These are phyloP conservation scores for Mollisia scopiformis DNA, from an alignment of 2,329 filamentous ascomycete species.

Conservation along the genomic window DNA sequence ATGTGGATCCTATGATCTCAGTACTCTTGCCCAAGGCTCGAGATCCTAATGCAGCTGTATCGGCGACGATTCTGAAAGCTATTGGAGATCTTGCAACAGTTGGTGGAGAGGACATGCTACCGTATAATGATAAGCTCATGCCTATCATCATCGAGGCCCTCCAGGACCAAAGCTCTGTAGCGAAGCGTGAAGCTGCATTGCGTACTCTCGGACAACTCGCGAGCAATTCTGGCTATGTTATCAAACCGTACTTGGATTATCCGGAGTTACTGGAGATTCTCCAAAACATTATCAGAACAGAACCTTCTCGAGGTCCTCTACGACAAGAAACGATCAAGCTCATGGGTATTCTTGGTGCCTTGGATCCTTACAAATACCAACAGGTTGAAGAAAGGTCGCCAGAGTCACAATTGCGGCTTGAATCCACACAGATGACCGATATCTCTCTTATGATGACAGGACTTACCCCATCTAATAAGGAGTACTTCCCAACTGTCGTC, in stretches of 20 bases:
- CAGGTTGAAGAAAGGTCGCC: conserved; percentile 89
- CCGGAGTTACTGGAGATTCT: conserved; percentile 90
- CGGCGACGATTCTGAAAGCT: conserved; percentile 91
- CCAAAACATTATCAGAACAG: conserved; percentile 91
- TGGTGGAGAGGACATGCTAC: conserved; percentile 90
- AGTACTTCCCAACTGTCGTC: conserved; percentile 97
- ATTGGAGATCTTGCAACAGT: conserved; percentile 94
- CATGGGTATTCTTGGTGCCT: conserved; percentile 90
- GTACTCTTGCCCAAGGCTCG: conserved; percentile 92
- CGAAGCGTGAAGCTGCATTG: conserved; percentile 88
- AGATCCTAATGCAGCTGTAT: conserved; percentile 84
- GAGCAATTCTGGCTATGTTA: conserved; percentile 97
- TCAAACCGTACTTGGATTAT: conserved; percentile 93
- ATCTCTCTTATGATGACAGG: conserved; percentile 98
- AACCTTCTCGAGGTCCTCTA: conserved; percentile 79
- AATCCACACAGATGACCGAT: conserved; percentile 76
- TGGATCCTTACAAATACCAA: conserved; percentile 96
- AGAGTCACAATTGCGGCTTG: conserved; percentile 71
- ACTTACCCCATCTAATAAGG: conserved; percentile 92
- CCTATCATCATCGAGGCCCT: conserved; percentile 91
- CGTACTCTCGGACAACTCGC: conserved; percentile 90
- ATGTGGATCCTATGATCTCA: conserved; percentile 94
- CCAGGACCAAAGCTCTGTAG: conserved; percentile 88
- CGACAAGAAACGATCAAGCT: conserved; percentile 95
- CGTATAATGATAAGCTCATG: conserved; percentile 91